Evolutionary conservation across 352 stramenopile species (phyloP), one percentile per base, ranked within the genome.

Genomic region (Albugo candida): DNA sequence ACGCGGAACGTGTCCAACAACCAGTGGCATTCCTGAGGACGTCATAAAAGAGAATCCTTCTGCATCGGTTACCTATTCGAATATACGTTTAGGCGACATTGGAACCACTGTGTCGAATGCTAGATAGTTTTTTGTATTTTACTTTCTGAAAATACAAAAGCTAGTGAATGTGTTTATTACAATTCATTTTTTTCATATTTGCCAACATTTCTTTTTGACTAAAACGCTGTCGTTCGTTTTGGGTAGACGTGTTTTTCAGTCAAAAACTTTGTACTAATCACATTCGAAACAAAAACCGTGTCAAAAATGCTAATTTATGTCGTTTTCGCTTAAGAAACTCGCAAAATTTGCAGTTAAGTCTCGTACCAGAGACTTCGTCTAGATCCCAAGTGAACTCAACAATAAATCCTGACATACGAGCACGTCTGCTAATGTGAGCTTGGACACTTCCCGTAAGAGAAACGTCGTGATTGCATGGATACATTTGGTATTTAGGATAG

Each of bases 321-420:
- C 64, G 45, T 82, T 81, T 51, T 87, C 75, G 41, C 59, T 74
- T 24, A 79, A 63, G 45, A 83, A 63, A 53, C 65, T 70, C 37
- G 59, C 58, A n/a, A 68, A 71, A 16, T 63, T 67, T 44, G 63
- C 60, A n/a, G 81, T 70, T 48, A 56, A 41, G 46, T 83, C 73
- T 44, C 80, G 78, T 47, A 83, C 72, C 31, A 87, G 58, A 51
- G 83, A 87, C 72, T 54, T 85, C 72, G 24, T 70, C 71, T n/a
- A 87, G 45, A 53, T 83, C 84, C 61, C 82, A 79, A 47, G 70
- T 53, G 34, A 64, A 61, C 42, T 87, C 72, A 6, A 87, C 60
- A 40, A 79, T 65, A 40, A 79, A 70, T 16, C 65, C 61, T 5
- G 66, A 71, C 19, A 87, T 60, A 21, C 64, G 62, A 48, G 68